Evolutionary conservation across 2,329 filamentous ascomycete genomes (phyloP).

Genomic region (Gaeumannomyces sp.): DNA sequence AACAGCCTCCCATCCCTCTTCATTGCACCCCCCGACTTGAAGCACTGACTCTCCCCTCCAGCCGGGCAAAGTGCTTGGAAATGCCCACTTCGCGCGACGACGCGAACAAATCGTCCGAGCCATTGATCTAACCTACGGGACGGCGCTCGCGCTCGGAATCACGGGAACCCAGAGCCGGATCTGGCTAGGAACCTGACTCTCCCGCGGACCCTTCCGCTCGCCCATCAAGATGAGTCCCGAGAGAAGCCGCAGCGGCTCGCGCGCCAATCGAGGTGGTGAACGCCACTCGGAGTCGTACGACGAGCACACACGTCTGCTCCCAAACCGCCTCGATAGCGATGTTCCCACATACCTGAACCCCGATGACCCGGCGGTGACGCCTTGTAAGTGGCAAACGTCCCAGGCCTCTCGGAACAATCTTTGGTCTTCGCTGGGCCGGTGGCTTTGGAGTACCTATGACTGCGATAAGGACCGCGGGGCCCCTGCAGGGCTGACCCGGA

Average conservation of each 20-base stretch:
- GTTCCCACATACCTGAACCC: conserved; percentile 58
- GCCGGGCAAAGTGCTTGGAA: neutral
- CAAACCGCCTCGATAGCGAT: conserved; percentile 53
- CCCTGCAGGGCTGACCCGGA: neutral
- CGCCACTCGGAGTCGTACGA: conserved; percentile 24
- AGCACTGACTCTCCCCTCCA: no score
- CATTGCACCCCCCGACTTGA: neutral
- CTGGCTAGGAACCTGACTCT: neutral
- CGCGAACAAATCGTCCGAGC: neutral
- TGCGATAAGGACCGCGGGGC: neutral
- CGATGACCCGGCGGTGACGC: conserved; percentile 79
- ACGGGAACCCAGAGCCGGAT: neutral
- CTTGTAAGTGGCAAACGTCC: conserved; percentile 36
- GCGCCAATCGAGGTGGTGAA: neutral
- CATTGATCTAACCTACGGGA: neutral
- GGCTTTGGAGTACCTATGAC: neutral
- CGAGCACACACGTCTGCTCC: conserved; percentile 61
- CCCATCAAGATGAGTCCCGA: neutral
- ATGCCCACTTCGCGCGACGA: neutral
- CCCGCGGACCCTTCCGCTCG: no score
- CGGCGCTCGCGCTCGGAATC: neutral
- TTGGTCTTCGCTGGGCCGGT: no score
- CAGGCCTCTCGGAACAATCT: no score
- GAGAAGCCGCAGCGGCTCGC: neutral
- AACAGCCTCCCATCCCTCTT: neutral